Evolutionary conservation across 176 grass and related monocot genomes (phyloP).

Genomic region (Musa itinerans): DNA sequence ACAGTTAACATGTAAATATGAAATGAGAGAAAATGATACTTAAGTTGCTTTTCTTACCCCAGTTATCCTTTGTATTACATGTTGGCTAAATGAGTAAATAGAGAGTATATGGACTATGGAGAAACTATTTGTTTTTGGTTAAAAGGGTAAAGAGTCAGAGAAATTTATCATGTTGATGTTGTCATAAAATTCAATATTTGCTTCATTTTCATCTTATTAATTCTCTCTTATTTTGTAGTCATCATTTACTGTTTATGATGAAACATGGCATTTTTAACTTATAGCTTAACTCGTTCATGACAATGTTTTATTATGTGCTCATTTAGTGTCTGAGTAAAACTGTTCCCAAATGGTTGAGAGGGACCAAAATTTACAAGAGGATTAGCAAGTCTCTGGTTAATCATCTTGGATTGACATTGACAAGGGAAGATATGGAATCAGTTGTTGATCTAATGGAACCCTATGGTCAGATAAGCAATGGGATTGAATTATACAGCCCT

Average conservation of each 20-base stretch:
- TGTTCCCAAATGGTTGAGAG: constrained; percentile 27
- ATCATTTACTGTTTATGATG: background rate
- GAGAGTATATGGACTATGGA: no score
- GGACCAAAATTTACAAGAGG: constrained; percentile 5
- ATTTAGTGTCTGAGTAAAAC: constrained; percentile 15
- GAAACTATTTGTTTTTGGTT: no score
- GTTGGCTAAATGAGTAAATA: no score
- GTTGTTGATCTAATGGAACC: constrained; percentile 38
- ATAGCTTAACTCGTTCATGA: background rate
- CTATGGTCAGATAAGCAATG: constrained; percentile 30
- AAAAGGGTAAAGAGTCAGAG: no score
- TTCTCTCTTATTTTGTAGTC: background rate
- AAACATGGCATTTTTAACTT: background rate
- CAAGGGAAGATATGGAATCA: constrained; percentile 27
- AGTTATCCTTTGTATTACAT: no score
- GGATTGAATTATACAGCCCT: constrained; percentile 28
- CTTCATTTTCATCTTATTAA: background rate
- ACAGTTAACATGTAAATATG: no score
- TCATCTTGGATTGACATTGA: constrained; percentile 31
- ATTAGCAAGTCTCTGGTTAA: constrained; percentile 23
- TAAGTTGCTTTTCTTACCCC: no score
- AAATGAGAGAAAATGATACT: no score
- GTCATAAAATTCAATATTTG: background rate
- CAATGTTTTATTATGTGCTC: background rate
- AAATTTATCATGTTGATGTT: no score